Percentiles rank a stretch among this genome's conserved stretches.
phyloP scores from a whole-genome alignment of 805 yeast genomes.

The Teunomyces tritomae region DNA sequence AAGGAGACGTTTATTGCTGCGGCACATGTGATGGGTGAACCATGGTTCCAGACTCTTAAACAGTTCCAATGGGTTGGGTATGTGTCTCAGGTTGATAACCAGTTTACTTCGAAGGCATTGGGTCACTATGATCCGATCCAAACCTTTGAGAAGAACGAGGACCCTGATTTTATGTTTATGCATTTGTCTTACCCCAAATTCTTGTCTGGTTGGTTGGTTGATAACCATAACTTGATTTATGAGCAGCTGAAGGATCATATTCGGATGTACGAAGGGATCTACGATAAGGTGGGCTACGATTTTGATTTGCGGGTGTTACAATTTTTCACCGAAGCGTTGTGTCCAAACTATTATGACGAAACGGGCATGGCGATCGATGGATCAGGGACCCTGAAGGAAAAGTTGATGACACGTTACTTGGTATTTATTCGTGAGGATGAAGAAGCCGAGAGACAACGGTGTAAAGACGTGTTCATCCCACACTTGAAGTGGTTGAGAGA shows the following conservation, averaged over 20 bases:
- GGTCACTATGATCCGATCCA: constrained; percentile 40
- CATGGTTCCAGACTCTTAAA: constrained; percentile 54
- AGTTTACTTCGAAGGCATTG: constrained; percentile 26
- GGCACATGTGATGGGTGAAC: constrained; percentile 48
- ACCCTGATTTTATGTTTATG: constrained; percentile 39
- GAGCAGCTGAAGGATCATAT: constrained; percentile 31
- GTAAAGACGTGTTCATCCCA: constrained; percentile 38
- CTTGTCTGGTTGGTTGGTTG: constrained; percentile 28
- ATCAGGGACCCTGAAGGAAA: constrained; percentile 15
- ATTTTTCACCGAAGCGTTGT: constrained; percentile 37
- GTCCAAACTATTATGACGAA: constrained; percentile 31
- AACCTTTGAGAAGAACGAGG: constrained; percentile 14
- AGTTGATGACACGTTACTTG: constrained; percentile 35
- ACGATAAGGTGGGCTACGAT: constrained; percentile 40
- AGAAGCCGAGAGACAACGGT: constrained; percentile 23
- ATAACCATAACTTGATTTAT: constrained; percentile 37
- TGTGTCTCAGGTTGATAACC: constrained; percentile 24
- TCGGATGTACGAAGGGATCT: constrained; percentile 36
- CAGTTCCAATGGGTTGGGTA: constrained; percentile 40
- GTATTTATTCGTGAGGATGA: constrained; percentile 23
- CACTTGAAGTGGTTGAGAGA: constrained; percentile 43
- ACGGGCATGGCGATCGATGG: constrained; percentile 28
- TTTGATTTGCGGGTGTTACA: constrained; percentile 41
- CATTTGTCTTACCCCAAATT: constrained; percentile 61
- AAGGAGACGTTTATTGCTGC: constrained; percentile 76